A percentile compares a stretch with the other conserved stretches of the same genome.
Evolutionary conservation across 2,329 filamentous ascomycete genomes (phyloP).

Genomic region (Phoma sp.): DNA sequence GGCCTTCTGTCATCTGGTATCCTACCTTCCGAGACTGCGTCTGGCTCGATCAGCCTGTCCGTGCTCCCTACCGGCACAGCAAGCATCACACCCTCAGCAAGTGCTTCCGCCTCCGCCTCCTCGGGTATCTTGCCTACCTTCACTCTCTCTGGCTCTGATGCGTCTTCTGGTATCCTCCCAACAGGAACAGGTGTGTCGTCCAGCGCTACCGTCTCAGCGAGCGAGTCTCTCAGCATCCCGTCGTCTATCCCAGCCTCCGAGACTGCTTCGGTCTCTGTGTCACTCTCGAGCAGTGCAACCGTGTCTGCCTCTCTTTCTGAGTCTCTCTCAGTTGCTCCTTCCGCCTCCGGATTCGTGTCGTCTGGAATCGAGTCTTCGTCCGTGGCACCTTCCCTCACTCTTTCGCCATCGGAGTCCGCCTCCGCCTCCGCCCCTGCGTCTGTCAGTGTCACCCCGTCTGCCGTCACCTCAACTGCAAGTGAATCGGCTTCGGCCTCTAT

Average conservation of each 20-base stretch:
- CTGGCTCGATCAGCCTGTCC: slow-evolving; percentile 7
- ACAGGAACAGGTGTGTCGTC: slow-evolving; percentile 9
- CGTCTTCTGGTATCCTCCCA: slow-evolving; percentile 10
- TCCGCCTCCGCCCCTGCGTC: slow-evolving; percentile 13
- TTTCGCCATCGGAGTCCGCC: slow-evolving; percentile 13
- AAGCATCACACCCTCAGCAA: slow-evolving; percentile 4
- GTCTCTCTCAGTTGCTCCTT: neutral
- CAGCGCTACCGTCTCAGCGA: slow-evolving; percentile 10
- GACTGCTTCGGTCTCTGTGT: slow-evolving; percentile 12
- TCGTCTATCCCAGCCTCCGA: slow-evolving; percentile 31
- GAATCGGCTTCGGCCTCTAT: slow-evolving; percentile 23
- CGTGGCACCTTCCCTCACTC: slow-evolving; percentile 3
- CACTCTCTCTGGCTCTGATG: slow-evolving; percentile 16
- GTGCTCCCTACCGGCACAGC: slow-evolving; percentile 11
- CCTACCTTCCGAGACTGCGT: slow-evolving; percentile 15
- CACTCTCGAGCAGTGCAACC: slow-evolving; percentile 4
- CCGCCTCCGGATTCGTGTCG: neutral
- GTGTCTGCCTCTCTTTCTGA: slow-evolving; percentile 3
- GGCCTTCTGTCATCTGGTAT: slow-evolving; percentile 15
- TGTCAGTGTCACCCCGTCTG: slow-evolving; percentile 2
- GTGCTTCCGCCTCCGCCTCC: slow-evolving; percentile 14
- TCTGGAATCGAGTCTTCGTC: slow-evolving; percentile 2
- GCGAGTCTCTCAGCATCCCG: slow-evolving; percentile 22
- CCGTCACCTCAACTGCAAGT: slow-evolving; percentile 9
- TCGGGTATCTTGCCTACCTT: slow-evolving; percentile 19